Base-by-base conservation (phyloP, 2,329 filamentous ascomycete genomes). In the Gyromitra esculenta region DNA sequence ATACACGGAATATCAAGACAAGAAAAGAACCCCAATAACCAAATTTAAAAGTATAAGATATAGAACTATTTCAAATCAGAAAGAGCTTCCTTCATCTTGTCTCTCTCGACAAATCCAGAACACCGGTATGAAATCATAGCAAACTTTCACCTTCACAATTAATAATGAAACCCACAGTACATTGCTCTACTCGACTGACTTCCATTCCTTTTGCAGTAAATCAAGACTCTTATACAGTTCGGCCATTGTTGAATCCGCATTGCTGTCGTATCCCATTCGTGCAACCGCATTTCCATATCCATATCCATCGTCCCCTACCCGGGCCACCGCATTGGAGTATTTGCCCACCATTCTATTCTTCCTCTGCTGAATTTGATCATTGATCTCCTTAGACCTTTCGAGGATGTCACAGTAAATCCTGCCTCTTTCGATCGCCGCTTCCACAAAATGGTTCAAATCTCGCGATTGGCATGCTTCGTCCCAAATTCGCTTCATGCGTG, bases 401-500 rank as follows among this genome's bases (percentile, higher is more conserved):
- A 66, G 39, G 5, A 77, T 70, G 5, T 70, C 41, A 21, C 75
- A 77, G 37, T 75, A 77, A 9, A 77, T 77, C 21, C 57, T 62
- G 5, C 71, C 75, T n/a, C 75, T 70, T 6, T 77, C 41, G 18
- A 77, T 54, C n/a, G 75, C 75, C n/a, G 75, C 75, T 13, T 56
- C 41, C 21, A 74, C 71, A 15, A 77, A 77, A 18, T 48, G 72
- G 37, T 75, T 9, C 18, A 77, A 43, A 21, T 77, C 71, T 25
- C 75, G 71, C 5, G 31, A 45, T 15, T 59, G 43, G 11, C 75
- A 77, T 5, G 75, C 75, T 57, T 70, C 75, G 9, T 52, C 64
- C 75, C 75, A 77, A 8, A 77, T 70, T 18, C 48, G 52, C 48
- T 77, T 77, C 75, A 77, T 77, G 2, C 75, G 59, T 5, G 75